Conservation (phyloP, 2,329 filamentous ascomycete genomes). For the Fusarium decemcellulare region DNA sequence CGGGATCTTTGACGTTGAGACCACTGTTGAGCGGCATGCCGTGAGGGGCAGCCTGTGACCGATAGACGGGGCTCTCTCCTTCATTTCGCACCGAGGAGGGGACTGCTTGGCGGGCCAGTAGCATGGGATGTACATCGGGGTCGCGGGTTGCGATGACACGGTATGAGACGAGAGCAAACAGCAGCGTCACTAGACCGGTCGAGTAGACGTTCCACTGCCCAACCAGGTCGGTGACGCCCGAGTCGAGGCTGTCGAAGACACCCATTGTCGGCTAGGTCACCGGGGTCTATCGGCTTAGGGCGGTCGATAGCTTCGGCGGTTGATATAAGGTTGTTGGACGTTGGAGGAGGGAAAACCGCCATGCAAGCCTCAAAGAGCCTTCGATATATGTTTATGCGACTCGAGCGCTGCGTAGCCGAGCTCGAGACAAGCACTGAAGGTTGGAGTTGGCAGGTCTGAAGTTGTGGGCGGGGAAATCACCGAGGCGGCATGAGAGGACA, state of each 20-base stretch:
- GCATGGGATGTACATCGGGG: slow-evolving; percentile 91
- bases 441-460: slow-evolving; percentile 20
- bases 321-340: neutral
- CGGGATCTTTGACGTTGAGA: slow-evolving; percentile 85
- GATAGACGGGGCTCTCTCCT: slow-evolving; percentile 87
- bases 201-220: slow-evolving; percentile 88
- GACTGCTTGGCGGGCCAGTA: slow-evolving; percentile 87
- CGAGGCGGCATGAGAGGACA: slow-evolving; percentile 30
- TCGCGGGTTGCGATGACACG: slow-evolving; percentile 80
- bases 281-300: slow-evolving; percentile 8
- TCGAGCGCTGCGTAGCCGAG: slow-evolving; percentile 3
- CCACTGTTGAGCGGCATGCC: slow-evolving; percentile 85
- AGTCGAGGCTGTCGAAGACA: slow-evolving; percentile 76
- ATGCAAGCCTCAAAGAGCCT: neutral
- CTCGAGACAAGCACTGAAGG: neutral
- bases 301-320: slow-evolving; percentile 10
- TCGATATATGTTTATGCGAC: neutral
- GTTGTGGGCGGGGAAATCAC: slow-evolving; percentile 39
- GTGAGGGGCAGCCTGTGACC: slow-evolving; percentile 87
- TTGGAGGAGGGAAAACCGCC: neutral
- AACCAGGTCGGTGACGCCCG: slow-evolving; percentile 76
- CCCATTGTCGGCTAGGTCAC: slow-evolving; percentile 52
- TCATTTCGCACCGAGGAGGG: slow-evolving; percentile 84
- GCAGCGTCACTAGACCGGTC: slow-evolving; percentile 75
- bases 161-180: slow-evolving; percentile 79